These are phyloP conservation scores for Xylaria scruposa DNA, from an alignment of 495 filamentous ascomycete species.

Conservation along the genomic window DNA sequence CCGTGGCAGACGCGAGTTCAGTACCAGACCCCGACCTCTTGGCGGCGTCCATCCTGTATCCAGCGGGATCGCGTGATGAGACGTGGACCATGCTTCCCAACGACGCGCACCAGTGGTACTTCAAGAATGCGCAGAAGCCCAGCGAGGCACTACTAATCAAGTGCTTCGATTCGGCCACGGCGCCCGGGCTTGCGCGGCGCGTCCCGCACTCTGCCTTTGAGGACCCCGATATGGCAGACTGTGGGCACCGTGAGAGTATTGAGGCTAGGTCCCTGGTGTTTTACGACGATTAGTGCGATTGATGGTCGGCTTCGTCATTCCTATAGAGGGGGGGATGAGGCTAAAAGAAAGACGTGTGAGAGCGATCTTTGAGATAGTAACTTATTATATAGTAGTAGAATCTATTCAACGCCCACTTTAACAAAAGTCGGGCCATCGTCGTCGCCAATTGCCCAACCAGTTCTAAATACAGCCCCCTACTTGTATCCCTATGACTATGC, in stretches of 20 bases:
- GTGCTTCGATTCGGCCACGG: slow-evolving; percentile 69
- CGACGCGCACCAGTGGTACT: slow-evolving; percentile 69
- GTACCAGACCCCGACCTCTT: slow-evolving; percentile 71
- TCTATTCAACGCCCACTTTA: neutral
- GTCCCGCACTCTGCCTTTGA: slow-evolving; percentile 68
- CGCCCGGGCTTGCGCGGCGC: slow-evolving; percentile 62
- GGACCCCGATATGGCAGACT: slow-evolving; percentile 54
- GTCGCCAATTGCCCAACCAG: neutral
- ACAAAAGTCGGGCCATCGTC: neutral
- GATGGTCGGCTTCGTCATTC: neutral
- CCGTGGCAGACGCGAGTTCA: slow-evolving; percentile 63
- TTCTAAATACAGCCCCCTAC: neutral
- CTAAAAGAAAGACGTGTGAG: neutral
- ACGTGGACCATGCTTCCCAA: slow-evolving; percentile 71
- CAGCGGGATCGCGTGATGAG: slow-evolving; percentile 68
- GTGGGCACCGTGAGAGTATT: slow-evolving; percentile 73
- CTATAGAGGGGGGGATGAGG: neutral
- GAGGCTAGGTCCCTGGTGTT: slow-evolving; percentile 66
- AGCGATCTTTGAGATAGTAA: neutral
- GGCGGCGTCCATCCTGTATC: slow-evolving; percentile 69
- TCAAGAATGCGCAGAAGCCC: slow-evolving; percentile 68
- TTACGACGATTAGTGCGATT: slow-evolving; percentile 31
- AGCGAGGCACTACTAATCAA: slow-evolving; percentile 68
- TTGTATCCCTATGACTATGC: neutral
- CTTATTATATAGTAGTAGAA: neutral